Base-by-base conservation (phyloP, 768 basidiomycete species). In the Hypholoma fasciculare region DNA sequence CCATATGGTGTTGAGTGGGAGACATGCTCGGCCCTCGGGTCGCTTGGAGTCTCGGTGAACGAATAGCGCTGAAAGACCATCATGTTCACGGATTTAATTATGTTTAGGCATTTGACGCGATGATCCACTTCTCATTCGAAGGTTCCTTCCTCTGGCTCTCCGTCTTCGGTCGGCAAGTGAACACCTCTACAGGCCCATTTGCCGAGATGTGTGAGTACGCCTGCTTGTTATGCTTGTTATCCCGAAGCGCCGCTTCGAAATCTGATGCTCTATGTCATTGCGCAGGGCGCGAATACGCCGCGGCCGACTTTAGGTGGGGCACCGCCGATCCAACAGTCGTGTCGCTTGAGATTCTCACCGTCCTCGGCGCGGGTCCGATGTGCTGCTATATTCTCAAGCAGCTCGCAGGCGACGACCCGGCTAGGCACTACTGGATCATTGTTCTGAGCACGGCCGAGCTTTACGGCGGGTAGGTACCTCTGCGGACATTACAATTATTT, bases 291-390 rank as follows among this genome's bases (percentile, higher is more conserved):
- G 91, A 93, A 69, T 93, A 94, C 66, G 85, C 89, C 20, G 78
- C 78, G 2, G 92, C 92, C 5, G 92, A 95, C 67, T 80, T 82
- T 54, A 85, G 92, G 42, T 95, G 93, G 93, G 92, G 90, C 13
- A 67, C 79, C 44, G 76, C 91, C 0, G 92, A 95, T 66, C 82
- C 89, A 1, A 89, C 88, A 1, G 79, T 94, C 52, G 90, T 95
- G 46, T 87, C 91, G 6, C 83, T 95, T 36, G 92, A 95, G 69
- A 70, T 94, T 55, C 77, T 95, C 60, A 95, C 92, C 6, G 92
- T 94, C 11, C 78, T 94, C 36, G 86, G 86, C 14, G 89, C 82
- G 16, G 92, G 86, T 0, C 88, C 91, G 0, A 67, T 94, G 54
- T 89, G 88, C 67, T 86, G 81, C 69, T 90, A 86, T 60, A 84